Evolutionary conservation across 176 grass and related monocot species (phyloP).

Genomic region (Carex littledalei): DNA sequence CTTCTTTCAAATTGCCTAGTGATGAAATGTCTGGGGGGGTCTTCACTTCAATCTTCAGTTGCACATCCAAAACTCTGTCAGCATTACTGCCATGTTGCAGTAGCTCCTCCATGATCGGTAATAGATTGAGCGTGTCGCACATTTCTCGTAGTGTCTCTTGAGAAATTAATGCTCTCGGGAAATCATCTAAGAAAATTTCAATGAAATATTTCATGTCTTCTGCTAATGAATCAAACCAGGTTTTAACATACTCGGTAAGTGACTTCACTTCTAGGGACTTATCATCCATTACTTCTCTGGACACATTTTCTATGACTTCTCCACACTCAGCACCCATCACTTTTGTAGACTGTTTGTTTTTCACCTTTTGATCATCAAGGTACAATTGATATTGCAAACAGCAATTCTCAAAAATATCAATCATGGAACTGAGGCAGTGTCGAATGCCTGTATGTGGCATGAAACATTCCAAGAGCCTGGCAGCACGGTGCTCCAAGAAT

Average conservation of each 20-base stretch:
- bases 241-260: slow-evolving; percentile 15
- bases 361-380: neutral
- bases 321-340: neutral
- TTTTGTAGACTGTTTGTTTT: neutral
- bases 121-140: neutral
- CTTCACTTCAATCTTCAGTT: slow-evolving; percentile 5
- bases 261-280: neutral
- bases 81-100: neutral
- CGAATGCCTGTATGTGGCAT: slow-evolving; percentile 31
- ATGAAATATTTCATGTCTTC: neutral
- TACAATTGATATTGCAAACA: slow-evolving; percentile 26
- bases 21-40: neutral
- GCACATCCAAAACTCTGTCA: neutral
- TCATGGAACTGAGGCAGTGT: slow-evolving; percentile 31
- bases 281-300: neutral
- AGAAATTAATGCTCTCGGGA: slow-evolving; percentile 29
- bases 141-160: slow-evolving; percentile 17
- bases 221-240: neutral
- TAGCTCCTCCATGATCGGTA: slow-evolving; percentile 3
- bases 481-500: slow-evolving; percentile 40
- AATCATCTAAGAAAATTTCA: slow-evolving; percentile 20
- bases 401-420: slow-evolving; percentile 35
- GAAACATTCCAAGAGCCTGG: slow-evolving; percentile 29
- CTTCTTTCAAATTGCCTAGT: neutral
- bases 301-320: too few relatives aligned